phyloP scores from a whole-genome alignment of 1,284 basidiomycete species.

The Irpex sp. region DNA sequence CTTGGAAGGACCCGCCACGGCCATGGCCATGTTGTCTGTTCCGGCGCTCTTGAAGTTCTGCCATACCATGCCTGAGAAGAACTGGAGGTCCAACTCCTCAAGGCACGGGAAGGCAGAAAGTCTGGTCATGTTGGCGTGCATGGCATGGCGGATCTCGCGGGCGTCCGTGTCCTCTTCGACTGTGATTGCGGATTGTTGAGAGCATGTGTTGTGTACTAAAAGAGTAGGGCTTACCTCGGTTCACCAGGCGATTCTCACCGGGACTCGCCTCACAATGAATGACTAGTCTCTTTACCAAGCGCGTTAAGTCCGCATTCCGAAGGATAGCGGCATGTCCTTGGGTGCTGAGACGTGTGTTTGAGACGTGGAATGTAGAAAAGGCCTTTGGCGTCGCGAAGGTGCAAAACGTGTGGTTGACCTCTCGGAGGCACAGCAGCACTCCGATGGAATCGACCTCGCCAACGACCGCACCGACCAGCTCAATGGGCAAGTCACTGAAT shows the following conservation, averaged over 20 bases:
- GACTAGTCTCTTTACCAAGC: slow-evolving; percentile 11
- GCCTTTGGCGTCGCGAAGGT: slow-evolving; percentile 15
- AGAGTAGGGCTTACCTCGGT: slow-evolving; percentile 3
- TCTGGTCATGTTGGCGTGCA: slow-evolving; percentile 3
- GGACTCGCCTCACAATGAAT: slow-evolving; percentile 13
- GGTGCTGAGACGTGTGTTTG: slow-evolving; percentile 8
- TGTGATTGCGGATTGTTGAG: background rate
- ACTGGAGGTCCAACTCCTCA: slow-evolving; percentile 9
- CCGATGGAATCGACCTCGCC: slow-evolving; percentile 9
- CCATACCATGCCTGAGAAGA: slow-evolving; percentile 5
- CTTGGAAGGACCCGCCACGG: slow-evolving; percentile 2
- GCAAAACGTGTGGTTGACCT: slow-evolving; percentile 14
- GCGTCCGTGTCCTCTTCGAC: slow-evolving; percentile 7
- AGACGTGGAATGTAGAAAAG: slow-evolving; percentile 13
- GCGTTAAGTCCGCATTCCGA: slow-evolving; percentile 9
- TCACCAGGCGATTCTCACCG: slow-evolving; percentile 2
- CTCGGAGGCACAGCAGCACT: slow-evolving; percentile 14
- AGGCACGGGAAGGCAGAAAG: slow-evolving; percentile 12
- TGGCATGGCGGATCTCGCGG: slow-evolving; percentile 4
- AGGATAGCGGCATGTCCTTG: slow-evolving; percentile 6
- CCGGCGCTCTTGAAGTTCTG: slow-evolving; percentile 4
- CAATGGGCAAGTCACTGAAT: slow-evolving; percentile 12
- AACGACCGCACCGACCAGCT: slow-evolving; percentile 16
- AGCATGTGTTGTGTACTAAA: background rate
- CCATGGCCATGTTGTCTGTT: slow-evolving; percentile 3